Evolutionary conservation across 2,329 filamentous ascomycete genomes (phyloP).

Genomic region (Hypoxylon sp.): DNA sequence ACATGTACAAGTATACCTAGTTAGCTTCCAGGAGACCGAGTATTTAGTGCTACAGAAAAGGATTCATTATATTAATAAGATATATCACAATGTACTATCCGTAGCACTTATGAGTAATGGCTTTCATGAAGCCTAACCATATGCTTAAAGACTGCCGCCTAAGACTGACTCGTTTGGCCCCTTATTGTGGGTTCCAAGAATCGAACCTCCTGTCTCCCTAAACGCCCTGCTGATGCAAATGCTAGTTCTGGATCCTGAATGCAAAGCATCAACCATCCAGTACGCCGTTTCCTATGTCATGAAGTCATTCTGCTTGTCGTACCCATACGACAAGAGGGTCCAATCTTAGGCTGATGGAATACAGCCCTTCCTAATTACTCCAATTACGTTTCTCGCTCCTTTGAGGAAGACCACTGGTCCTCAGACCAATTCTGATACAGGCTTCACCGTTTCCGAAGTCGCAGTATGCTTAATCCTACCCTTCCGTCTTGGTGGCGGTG

Average conservation of each 20-base stretch:
- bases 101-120: no score
- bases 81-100: no score
- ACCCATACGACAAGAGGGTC: neutral
- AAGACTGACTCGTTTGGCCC: no score
- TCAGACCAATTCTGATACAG: conserved; percentile 34
- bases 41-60: no score
- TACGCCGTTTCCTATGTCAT: conserved; percentile 19
- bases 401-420: neutral
- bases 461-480: conserved; percentile 51
- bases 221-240: conserved; percentile 41
- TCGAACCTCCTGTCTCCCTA: conserved; percentile 3
- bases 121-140: no score
- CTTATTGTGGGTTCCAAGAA: conserved; percentile 10
- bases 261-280: conserved; percentile 16
- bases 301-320: conserved; percentile 19
- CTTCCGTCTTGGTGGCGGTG: conserved; percentile 53
- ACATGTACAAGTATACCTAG: no score
- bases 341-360: conserved; percentile 14
- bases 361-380: conserved; percentile 11
- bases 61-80: no score
- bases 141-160: no score
- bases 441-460: conserved; percentile 36
- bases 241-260: conserved; percentile 25
- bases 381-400: conserved; percentile 14
- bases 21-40: no score